A percentile compares a stretch with the other conserved stretches of the same genome.
Evolutionary conservation across 2,329 filamentous ascomycete species (phyloP).

Genomic region (Fusarium mundagurra): DNA sequence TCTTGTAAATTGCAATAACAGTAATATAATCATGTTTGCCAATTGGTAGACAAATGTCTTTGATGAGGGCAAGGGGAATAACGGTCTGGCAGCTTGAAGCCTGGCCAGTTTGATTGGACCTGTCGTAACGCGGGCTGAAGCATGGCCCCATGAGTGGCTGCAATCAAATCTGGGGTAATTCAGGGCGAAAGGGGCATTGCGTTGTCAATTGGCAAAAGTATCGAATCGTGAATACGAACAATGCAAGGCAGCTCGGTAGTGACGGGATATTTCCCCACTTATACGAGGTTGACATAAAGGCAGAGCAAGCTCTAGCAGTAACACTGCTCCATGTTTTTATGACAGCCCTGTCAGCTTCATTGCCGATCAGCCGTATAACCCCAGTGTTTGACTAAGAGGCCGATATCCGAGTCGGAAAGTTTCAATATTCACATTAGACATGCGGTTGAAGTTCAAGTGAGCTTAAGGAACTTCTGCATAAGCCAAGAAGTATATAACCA

Average conservation of each 20-base stretch:
- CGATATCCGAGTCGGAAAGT: background rate
- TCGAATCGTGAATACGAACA: background rate
- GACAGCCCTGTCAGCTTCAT: background rate
- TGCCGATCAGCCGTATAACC: background rate
- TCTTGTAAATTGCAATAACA: accelerated
- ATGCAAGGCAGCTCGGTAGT: background rate
- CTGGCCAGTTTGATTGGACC: background rate
- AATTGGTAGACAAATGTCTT: accelerated
- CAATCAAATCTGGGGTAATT: background rate
- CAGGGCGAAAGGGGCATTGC: background rate
- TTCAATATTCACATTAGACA: background rate
- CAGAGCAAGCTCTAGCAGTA: background rate
- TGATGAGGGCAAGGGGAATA: accelerated
- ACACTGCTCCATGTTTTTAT: background rate
- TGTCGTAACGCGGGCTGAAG: background rate
- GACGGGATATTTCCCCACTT: background rate
- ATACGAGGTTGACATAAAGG: background rate
- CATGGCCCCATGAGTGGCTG: background rate
- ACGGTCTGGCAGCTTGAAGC: accelerated
- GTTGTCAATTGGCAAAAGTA: background rate
- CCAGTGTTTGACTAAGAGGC: background rate
- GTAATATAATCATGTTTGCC: background rate
- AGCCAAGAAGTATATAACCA: background rate
- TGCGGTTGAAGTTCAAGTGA: no score
- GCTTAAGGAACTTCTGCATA: background rate